Percentiles rank a stretch among this genome's conserved stretches.
phyloP scores from a whole-genome alignment of 306 rosid species.

The Corylus heterophylla region DNA sequence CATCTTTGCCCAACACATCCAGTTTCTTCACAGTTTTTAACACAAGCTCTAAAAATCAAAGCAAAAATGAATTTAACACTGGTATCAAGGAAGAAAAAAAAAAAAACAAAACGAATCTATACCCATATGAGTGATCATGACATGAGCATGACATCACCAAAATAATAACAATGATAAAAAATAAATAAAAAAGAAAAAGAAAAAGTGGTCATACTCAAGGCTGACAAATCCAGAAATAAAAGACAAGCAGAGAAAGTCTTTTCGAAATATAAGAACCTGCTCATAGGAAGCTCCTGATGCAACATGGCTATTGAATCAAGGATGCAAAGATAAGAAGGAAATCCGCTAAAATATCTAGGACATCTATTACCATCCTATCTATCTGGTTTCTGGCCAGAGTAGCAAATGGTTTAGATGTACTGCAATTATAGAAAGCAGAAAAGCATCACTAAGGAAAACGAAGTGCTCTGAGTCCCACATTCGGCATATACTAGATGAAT shows the following conservation, averaged over 20 bases:
- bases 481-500: neutral
- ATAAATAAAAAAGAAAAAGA: too few relatives aligned
- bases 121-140: neutral
- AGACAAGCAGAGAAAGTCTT: neutral
- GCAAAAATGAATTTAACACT: neutral
- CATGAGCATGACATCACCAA: neutral
- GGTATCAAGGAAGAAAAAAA: neutral
- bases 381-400: neutral
- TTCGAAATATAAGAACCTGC: neutral
- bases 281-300: neutral
- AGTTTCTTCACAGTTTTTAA: slow-evolving; percentile 58
- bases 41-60: slow-evolving; percentile 51
- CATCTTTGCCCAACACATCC: slow-evolving; percentile 62
- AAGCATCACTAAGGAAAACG: neutral
- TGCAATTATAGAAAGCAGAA: neutral
- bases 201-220: neutral
- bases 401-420: neutral
- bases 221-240: neutral
- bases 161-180: neutral
- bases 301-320: neutral
- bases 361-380: neutral
- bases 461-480: neutral
- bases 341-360: neutral
- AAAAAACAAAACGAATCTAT: neutral
- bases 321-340: neutral